phyloP scores from a whole-genome alignment of 495 filamentous ascomycete species.

The Penicillium arizonense region DNA sequence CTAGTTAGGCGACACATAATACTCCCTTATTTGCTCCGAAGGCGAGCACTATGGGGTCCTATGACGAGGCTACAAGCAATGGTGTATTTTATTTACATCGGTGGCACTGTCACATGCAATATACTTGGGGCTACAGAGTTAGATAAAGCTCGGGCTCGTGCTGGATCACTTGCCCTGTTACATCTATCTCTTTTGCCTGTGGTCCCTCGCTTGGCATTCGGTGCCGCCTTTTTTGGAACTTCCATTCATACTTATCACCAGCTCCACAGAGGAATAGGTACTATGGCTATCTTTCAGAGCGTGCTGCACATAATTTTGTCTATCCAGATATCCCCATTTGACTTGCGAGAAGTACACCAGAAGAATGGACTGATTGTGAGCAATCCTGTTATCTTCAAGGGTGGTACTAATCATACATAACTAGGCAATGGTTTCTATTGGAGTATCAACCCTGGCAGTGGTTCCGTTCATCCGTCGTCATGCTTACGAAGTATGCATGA shows the following conservation, averaged over 20 bases:
- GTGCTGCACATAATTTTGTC: background rate
- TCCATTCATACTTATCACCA: background rate
- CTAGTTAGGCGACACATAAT: background rate
- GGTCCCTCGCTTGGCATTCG: background rate
- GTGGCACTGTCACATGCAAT: background rate
- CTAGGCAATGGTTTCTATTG: background rate
- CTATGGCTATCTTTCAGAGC: background rate
- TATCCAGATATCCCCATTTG: background rate
- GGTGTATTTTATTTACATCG: background rate
- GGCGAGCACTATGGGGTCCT: background rate
- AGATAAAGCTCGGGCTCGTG: background rate
- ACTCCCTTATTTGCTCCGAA: background rate
- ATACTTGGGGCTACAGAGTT: background rate
- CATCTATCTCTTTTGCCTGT: background rate
- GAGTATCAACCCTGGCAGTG: background rate
- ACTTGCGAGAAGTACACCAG: background rate
- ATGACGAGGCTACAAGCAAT: background rate
- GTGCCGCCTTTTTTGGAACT: background rate
- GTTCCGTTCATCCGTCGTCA: background rate
- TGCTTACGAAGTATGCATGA: background rate
- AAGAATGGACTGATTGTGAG: background rate
- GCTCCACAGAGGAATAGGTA: background rate
- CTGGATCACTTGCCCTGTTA: background rate
- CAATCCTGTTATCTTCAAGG: background rate
- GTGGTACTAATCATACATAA: background rate